Evolutionary conservation across 805 yeast genomes (phyloP).

Genomic region (Yamadazyma endophytica): DNA sequence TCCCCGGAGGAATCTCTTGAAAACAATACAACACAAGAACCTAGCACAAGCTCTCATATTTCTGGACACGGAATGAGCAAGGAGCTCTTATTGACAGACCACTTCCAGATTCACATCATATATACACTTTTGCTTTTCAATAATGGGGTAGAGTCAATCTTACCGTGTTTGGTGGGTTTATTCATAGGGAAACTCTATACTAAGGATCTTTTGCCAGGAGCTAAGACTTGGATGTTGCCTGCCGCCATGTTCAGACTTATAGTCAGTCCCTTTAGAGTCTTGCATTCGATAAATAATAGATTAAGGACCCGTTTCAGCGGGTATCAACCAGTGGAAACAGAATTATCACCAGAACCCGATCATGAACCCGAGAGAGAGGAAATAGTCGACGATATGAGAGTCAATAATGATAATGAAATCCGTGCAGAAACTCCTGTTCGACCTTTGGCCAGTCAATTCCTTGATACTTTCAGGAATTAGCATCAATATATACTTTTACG

Average conservation of each 20-base stretch:
- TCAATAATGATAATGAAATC: conserved; percentile 17
- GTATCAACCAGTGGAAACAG: conserved; percentile 3
- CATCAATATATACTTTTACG: conserved; percentile 11
- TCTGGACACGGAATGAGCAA: conserved; percentile 8
- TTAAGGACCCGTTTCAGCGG: conserved; percentile 3
- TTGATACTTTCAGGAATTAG: conserved; percentile 48
- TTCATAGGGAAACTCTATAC: conserved; percentile 33
- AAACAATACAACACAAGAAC: conserved; percentile 1
- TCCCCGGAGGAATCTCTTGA: background rate
- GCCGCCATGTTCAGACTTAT: conserved; percentile 20
- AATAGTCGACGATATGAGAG: conserved; percentile 9
- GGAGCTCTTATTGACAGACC: conserved; percentile 28
- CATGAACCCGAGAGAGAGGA: conserved; percentile 20
- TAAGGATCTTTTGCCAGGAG: conserved; percentile 34
- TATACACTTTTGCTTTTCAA: conserved; percentile 33
- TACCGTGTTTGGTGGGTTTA: conserved; percentile 35
- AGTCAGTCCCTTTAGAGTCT: conserved; percentile 19
- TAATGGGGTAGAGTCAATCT: conserved; percentile 30
- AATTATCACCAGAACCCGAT: conserved; percentile 17
- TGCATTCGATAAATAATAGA: background rate
- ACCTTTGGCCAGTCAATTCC: conserved; percentile 55
- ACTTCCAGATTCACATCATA: conserved; percentile 36
- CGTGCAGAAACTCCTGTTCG: conserved; percentile 58
- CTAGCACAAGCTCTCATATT: background rate
- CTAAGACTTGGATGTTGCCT: conserved; percentile 32